Evolutionary conservation across 805 yeast species (phyloP).

Genomic region (Lachancea quebecensis): DNA sequence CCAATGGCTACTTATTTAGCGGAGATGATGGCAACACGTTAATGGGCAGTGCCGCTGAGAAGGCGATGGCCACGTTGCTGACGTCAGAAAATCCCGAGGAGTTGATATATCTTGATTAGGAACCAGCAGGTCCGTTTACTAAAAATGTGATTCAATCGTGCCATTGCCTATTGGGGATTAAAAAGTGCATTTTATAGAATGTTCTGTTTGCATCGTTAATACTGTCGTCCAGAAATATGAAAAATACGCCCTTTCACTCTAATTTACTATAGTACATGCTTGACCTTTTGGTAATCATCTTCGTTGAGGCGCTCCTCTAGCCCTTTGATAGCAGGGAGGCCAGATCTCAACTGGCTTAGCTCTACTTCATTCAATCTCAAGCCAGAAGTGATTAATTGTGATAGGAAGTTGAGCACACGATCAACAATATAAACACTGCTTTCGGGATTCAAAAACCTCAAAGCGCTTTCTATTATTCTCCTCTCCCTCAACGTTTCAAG

Average conservation of each 20-base stretch:
- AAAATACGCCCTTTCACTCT: neutral
- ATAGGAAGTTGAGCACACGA: constrained; percentile 45
- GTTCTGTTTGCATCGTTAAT: constrained; percentile 22
- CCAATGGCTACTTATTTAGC: constrained; percentile 32
- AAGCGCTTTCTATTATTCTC: constrained; percentile 22
- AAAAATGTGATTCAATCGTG: too few relatives aligned
- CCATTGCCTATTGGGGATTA: constrained; percentile 5
- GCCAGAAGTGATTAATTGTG: constrained; percentile 38
- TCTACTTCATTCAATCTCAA: constrained; percentile 44
- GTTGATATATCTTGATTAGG: constrained; percentile 7
- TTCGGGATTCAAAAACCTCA: constrained; percentile 25
- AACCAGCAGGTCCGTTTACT: too few relatives aligned
- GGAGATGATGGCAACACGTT: constrained; percentile 40
- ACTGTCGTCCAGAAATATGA: neutral
- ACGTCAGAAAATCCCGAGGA: constrained; percentile 46
- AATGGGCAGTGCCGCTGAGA: constrained; percentile 45
- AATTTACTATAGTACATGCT: constrained; percentile 34
- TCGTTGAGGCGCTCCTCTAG: constrained; percentile 44
- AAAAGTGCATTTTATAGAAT: constrained; percentile 32
- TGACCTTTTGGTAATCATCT: constrained; percentile 47
- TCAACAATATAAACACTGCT: constrained; percentile 46
- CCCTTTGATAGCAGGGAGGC: constrained; percentile 35
- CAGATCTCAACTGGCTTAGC: constrained; percentile 30
- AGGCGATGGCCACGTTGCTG: constrained; percentile 42
- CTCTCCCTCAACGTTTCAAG: constrained; percentile 33